These are phyloP conservation scores for Brassica hybrid DNA, from an alignment of 441 rosid genomes.

Conservation along the genomic window DNA sequence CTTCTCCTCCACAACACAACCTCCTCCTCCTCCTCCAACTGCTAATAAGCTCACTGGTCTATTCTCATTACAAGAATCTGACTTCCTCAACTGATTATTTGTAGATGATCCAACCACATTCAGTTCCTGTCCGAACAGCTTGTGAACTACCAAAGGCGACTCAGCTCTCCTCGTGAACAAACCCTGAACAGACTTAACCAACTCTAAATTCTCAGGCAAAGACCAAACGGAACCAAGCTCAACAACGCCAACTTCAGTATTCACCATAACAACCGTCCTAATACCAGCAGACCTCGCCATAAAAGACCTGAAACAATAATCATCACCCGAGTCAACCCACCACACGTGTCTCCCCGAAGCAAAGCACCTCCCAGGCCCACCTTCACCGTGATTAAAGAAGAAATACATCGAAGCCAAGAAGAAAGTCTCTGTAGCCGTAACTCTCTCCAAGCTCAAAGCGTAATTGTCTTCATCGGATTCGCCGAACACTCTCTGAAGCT, in stretches of 20 bases:
- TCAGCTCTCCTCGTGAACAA: conserved; percentile 52
- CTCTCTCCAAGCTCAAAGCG: conserved; percentile 80
- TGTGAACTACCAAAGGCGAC: too few species aligned
- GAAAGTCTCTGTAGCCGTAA: conserved; percentile 90
- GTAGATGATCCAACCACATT: conserved; percentile 44
- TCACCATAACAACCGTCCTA: conserved; percentile 76
- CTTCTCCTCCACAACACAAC: conserved; percentile 53
- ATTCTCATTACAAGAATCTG: conserved; percentile 74
- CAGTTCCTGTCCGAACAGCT: conserved; percentile 83
- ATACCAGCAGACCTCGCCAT: conserved; percentile 82
- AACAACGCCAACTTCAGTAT: conserved; percentile 86
- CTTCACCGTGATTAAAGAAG: conserved; percentile 82
- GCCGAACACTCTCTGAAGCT: conserved; percentile 76
- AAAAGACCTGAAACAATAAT: conserved; percentile 83
- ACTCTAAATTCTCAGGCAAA: conserved; percentile 67
- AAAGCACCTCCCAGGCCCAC: conserved; percentile 88
- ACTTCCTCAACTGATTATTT: too few species aligned
- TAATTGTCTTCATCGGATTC: conserved; percentile 89
- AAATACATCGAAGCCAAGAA: conserved; percentile 97
- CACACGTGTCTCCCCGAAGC: conserved; percentile 79
- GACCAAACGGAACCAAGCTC: conserved; percentile 91
- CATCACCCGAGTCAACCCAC: conserved; percentile 72
- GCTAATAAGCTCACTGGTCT: conserved; percentile 15
- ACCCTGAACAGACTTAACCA: conserved; percentile 60
- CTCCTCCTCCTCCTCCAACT: neutral